Percentiles rank a stretch among this genome's conserved stretches.
phyloP scores from a whole-genome alignment of 768 basidiomycete genomes.

The Mycena pura region DNA sequence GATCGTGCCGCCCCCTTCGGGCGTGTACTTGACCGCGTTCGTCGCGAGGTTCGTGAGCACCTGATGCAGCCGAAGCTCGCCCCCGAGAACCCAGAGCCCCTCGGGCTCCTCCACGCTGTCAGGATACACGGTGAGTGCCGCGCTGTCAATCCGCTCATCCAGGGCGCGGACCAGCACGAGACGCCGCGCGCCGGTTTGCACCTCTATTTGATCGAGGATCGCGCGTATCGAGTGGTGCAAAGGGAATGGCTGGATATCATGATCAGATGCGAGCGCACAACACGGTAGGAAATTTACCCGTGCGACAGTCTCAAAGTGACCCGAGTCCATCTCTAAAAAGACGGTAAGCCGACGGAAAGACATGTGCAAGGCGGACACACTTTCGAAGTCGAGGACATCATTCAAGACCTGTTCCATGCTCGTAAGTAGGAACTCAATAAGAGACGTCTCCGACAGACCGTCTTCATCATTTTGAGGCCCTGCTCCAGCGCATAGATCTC shows the following conservation, averaged over 20 bases:
- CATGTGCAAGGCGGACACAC: constrained; percentile 13
- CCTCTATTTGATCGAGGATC: constrained; percentile 32
- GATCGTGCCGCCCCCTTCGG: constrained; percentile 37
- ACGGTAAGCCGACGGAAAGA: not conserved
- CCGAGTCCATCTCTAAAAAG: constrained; percentile 43
- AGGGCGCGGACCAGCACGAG: constrained; percentile 41
- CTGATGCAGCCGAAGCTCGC: constrained; percentile 48
- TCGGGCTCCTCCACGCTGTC: constrained; percentile 10
- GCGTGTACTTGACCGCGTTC: constrained; percentile 44
- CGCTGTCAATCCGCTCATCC: constrained; percentile 44
- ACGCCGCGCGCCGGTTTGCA: constrained; percentile 29
- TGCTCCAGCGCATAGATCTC: constrained; percentile 51
- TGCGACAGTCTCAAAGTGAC: constrained; percentile 35
- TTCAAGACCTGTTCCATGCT: constrained; percentile 41
- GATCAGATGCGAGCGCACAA: not conserved
- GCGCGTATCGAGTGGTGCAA: constrained; percentile 36
- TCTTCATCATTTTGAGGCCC: constrained; percentile 45
- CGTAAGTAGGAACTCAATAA: not conserved
- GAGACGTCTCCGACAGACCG: constrained; percentile 2
- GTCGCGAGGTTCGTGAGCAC: constrained; percentile 46
- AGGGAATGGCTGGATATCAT: constrained; percentile 43
- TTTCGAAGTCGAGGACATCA: constrained; percentile 44
- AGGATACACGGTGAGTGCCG: not conserved
- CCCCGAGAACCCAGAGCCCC: constrained; percentile 44
- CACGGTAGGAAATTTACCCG: not conserved